Evolutionary conservation across 192 early-diverging fungal genomes (phyloP), one percentile per base, ranked within the genome.

Genomic region (Podila epicladia): DNA sequence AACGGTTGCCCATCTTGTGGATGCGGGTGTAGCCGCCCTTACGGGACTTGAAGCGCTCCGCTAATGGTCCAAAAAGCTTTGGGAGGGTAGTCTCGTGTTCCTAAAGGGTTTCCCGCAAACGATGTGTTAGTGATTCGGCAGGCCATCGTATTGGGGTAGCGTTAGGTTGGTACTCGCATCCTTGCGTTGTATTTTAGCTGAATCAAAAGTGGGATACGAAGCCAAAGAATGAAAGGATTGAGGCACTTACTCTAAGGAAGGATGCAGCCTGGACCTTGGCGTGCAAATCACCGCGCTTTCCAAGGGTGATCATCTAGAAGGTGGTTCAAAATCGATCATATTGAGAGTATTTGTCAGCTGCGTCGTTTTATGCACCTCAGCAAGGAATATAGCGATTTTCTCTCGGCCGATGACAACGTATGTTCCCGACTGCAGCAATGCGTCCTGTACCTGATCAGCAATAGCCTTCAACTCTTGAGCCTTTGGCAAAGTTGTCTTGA

Each of bases 401-500:
- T 45, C 41, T 45, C 35, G 12, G 41, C 41, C 15, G 13, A 12
- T 45, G 41, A 45, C 15, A 0, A 45, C 3, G 41, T 45, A 45
- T 45, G 13, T 45, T 45, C 41, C 41, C 11, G 13, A 15, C 41
- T 13, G 13, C 13, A 45, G 41, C 41, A 45, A 45, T 45, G 41
- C 31, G 17, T 45, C 20, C 24, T 32, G 19, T 67, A 93, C 91
- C 89, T 90, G 88, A 79, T 99, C 96, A 19, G 91, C 96, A 37
- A 93, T 78, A 33, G 91, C 89, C 82, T 95, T 88, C n/a, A 97
- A 79, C 68, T 94, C 93, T 82, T 94, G 96, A 31, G 98, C 98
- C 77, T 96, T 95, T 5, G 98, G 90, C 13, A 97, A 76, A 0
- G 98, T 99, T 11, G 98, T 99, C 73, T 94, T 91, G 51, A 99